phyloP scores from a whole-genome alignment of 306 rosid genomes.

The Potentilla sterilis region DNA sequence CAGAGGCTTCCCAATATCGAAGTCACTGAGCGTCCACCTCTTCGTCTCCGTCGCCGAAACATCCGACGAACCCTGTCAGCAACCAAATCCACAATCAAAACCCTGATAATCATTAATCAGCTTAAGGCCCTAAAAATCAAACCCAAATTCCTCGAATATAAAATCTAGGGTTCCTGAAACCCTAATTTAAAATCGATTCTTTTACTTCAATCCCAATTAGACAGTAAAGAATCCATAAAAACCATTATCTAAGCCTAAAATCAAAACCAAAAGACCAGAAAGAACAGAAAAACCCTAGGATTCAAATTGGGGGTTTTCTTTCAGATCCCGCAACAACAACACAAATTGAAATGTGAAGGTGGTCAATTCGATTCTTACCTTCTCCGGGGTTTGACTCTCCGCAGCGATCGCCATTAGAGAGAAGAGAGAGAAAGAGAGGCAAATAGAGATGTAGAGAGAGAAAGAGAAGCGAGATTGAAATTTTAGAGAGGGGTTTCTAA shows the following conservation, averaged over 20 bases:
- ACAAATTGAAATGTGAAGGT: neutral
- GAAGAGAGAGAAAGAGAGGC: constrained; percentile 19
- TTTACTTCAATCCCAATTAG: neutral
- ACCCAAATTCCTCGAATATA: neutral
- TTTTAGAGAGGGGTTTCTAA: neutral
- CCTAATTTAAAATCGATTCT: neutral
- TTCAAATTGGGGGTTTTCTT: constrained; percentile 3
- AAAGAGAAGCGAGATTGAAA: constrained; percentile 9
- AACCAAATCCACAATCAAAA: constrained; percentile 21
- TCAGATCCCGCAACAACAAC: neutral
- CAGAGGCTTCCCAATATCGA: constrained; percentile 93
- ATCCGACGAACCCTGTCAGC: constrained; percentile 56
- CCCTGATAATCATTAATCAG: neutral
- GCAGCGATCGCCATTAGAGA: constrained; percentile 69
- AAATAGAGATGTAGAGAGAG: constrained; percentile 10
- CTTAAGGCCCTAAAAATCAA: neutral
- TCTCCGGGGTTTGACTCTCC: constrained; percentile 61
- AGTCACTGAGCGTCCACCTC: constrained; percentile 90
- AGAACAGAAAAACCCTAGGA: constrained; percentile 23
- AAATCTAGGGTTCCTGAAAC: neutral
- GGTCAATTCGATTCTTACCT: constrained; percentile 36
- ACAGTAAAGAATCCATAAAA: neutral
- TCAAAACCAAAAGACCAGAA: neutral
- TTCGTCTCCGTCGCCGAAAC: constrained; percentile 60
- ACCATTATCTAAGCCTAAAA: neutral